phyloP scores from a whole-genome alignment of 495 filamentous ascomycete genomes.

The Talaromyces nanjingensis region DNA sequence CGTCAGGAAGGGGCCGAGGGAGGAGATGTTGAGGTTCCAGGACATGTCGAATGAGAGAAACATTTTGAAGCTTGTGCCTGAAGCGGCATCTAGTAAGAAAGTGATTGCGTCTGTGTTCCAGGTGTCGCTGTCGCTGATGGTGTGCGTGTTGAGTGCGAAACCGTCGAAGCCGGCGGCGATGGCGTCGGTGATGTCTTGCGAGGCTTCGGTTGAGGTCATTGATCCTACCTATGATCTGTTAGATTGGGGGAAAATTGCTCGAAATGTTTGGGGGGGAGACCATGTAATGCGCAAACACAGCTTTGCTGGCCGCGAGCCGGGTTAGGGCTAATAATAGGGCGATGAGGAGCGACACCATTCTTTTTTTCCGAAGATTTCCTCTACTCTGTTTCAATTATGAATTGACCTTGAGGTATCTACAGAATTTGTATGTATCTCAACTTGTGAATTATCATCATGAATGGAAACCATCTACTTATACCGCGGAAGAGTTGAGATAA shows the following conservation, averaged over 20 bases:
- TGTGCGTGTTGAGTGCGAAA: slow-evolving; percentile 23
- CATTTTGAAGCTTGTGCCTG: slow-evolving; percentile 17
- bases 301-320: not conserved
- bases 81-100: slow-evolving; percentile 15
- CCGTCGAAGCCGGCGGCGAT: slow-evolving; percentile 20
- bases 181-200: slow-evolving; percentile 19
- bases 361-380: not conserved
- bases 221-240: slow-evolving; percentile 15
- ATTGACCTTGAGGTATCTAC: not conserved
- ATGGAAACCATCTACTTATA: not conserved
- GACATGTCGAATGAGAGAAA: slow-evolving; percentile 24
- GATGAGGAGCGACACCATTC: not conserved
- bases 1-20: slow-evolving; percentile 2
- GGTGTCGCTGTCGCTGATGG: slow-evolving; percentile 8
- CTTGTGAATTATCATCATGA: not conserved
- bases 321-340: not conserved
- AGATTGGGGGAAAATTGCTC: no score
- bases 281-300: slow-evolving; percentile 29
- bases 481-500: not conserved
- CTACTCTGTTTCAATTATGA: not conserved
- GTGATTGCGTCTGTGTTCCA: slow-evolving; percentile 15
- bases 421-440: not conserved
- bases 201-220: slow-evolving; percentile 16
- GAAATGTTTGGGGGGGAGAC: no score
- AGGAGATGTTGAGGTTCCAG: not conserved